A percentile compares a stretch with the other conserved stretches of the same genome.
Conservation (phyloP, 192 early-diverging fungal species). For the Podila epicladia region DNA sequence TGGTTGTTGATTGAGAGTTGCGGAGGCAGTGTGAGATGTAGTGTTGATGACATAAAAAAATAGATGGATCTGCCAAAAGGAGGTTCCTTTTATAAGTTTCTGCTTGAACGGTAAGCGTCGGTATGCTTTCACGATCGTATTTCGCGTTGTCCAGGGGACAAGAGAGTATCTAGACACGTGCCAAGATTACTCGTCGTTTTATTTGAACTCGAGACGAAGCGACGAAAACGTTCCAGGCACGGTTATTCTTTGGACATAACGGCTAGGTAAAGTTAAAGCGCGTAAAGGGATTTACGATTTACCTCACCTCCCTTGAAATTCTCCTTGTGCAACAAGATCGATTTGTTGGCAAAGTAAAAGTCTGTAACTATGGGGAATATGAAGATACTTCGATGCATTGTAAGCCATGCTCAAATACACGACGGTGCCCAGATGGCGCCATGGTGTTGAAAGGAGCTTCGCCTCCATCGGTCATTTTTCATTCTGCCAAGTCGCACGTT, state of each 20-base stretch:
- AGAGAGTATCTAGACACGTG: not conserved
- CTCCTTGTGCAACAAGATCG: too few relatives aligned
- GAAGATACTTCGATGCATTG: too few relatives aligned
- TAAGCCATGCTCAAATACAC: too few relatives aligned
- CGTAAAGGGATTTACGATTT: too few relatives aligned
- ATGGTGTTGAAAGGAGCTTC: too few relatives aligned
- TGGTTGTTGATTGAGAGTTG: constrained; percentile 6
- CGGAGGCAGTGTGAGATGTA: not conserved
- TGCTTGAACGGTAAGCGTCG: not conserved
- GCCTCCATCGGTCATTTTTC: too few relatives aligned
- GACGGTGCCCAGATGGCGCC: too few relatives aligned
- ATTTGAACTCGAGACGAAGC: not conserved
- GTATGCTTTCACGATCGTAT: too few relatives aligned
- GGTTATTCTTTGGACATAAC: constrained; percentile 4
- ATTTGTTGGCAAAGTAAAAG: too few relatives aligned
- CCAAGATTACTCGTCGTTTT: constrained; percentile 1
- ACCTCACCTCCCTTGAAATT: too few relatives aligned
- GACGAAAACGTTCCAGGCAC: not conserved
- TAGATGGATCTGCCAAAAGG: not conserved
- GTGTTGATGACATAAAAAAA: constrained; percentile 5
- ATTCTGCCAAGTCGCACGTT: too few relatives aligned
- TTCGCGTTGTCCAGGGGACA: not conserved
- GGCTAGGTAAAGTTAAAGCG: constrained; percentile 7
- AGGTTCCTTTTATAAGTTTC: constrained; percentile 6
- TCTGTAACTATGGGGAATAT: too few relatives aligned